Percentiles rank a stretch among this genome's conserved stretches.
These are phyloP conservation scores for Coemansia erecta DNA, from an alignment of 192 early-diverging fungal genomes.

Conservation along the genomic window DNA sequence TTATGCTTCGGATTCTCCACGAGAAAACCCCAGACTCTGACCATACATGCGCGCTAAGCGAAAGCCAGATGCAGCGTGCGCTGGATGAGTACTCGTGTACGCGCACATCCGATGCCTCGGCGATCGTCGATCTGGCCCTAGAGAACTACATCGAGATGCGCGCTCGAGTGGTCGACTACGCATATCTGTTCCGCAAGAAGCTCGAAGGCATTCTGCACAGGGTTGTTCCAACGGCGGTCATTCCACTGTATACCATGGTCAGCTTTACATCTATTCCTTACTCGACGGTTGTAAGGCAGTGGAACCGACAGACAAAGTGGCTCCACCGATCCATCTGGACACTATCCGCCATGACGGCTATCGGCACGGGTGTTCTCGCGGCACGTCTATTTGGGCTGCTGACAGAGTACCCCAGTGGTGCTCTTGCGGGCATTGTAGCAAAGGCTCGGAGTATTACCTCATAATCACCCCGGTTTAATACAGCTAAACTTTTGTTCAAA, in stretches of 20 bases:
- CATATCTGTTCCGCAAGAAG: conserved; percentile 74
- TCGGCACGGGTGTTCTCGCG: conserved; percentile 11
- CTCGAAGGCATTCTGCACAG: conserved; percentile 77
- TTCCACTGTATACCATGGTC: conserved; percentile 97
- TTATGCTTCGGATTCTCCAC: conserved; percentile 57
- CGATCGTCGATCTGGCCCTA: conserved; percentile 91
- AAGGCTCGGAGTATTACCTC: too few relatives aligned
- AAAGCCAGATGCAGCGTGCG: conserved; percentile 55
- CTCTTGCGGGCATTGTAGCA: too few relatives aligned
- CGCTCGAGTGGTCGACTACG: conserved; percentile 67
- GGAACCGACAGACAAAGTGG: conserved; percentile 40
- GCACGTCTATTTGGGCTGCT: conserved; percentile 23
- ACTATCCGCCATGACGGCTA: background rate
- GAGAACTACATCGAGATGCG: conserved; percentile 97
- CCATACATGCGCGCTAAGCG: conserved; percentile 32
- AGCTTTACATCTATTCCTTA: conserved; percentile 89
- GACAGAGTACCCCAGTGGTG: conserved; percentile 4
- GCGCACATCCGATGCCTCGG: conserved; percentile 73
- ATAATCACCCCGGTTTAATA: too few relatives aligned
- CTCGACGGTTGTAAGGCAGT: conserved; percentile 57
- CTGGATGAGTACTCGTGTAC: conserved; percentile 70
- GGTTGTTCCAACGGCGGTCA: conserved; percentile 65
- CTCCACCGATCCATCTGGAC: conserved; percentile 28
- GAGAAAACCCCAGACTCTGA: conserved; percentile 32
- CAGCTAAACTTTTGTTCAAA: too few relatives aligned